Evolutionary conservation across 345 rosid species (phyloP), one percentile per base, ranked within the genome.

Genomic region (Arabis alpina): DNA sequence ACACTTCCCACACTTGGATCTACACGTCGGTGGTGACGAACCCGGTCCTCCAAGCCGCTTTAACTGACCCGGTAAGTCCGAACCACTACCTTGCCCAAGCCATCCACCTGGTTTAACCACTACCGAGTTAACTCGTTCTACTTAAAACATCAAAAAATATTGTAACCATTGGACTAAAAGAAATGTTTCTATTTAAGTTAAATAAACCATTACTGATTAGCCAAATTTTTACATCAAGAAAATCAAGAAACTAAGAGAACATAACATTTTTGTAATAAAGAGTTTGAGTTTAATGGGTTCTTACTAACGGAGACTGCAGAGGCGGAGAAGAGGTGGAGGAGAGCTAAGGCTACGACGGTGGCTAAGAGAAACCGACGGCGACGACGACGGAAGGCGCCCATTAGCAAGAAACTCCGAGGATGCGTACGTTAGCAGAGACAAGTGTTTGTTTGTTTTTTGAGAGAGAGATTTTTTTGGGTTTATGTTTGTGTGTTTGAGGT

Each of bases 1-100:
- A 77, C 98, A 94, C 54, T 61, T 74, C 13, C 91, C 93, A 74
- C 99, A 94, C 86, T 81, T 89, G 71, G 88, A 88, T 81, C 93
- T 83, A 72, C 99, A 94, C 10, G 92, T 76, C 61, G 96, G 99
- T 41, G 97, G 97, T 56, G 84, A 82, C 9, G 86, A 91, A 78
- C 85, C 98, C 32, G 92, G 88, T 8, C 98, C 93, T 3, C 51
- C 66, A 12, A 77, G 75, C 70, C 83, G 71, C 64, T 83, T 88
- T 32, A 79, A 43, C 69, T 79, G 32, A 51, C 54, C 80, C 15
- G 56, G 74, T 4, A 24, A 36, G 36, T 52, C 67, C 12, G 77
- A 49, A 75, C 77, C 83, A 52, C 66, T 66, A 27, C 44, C 75
- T 27, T 50, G 61, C 30, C 64, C 74, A 68, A 48, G 34, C 73